Base-by-base conservation (phyloP, 495 filamentous ascomycete species). In the Aspergillus diversus region DNA sequence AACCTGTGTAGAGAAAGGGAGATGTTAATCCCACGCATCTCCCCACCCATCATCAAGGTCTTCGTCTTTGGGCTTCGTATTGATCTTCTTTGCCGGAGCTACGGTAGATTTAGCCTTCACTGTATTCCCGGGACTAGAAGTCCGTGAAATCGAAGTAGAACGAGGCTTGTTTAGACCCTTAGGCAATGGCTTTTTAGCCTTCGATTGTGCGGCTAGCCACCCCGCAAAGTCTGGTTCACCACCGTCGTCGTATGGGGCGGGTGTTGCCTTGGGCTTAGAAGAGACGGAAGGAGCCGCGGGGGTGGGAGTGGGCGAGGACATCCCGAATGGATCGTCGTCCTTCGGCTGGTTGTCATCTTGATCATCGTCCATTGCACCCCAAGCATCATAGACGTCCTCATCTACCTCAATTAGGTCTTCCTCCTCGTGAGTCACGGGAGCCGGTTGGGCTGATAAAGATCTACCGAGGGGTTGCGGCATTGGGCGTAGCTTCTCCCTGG, bases 161-260 rank as follows among this genome's bases (percentile, higher is more conserved):
- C 74, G 59, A 16, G 81, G 57, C 69, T 92, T 92, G 7, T 78
- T 75, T 53, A 96, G 68, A 0, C 93, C 92, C 74, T 94, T 97
- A 0, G 92, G 92, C 42, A 96, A 62, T 4, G 86, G 79, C 57
- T 88, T 90, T 59, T 85, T 97, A 63, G 89, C 84, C 66, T 89
- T 78, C 17, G 87, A 84, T 74, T 96, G 92, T 15, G 92, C 92
- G 9, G 90, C 91, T 48, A 97, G 74, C 92, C 93, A 96, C 5
- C 91, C 92, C 17, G 92, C 93, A 75, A 97, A 97, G 72, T 97
- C 93, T 2, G 92, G 92, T 69, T 97, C 92, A 3, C 88, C 89
- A 34, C 88, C 87, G 68, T 96, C 92, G 63, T 93, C 90, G 64
- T 89, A 96, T 0, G 87, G 82, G 12, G 78, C 81, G 3, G 80